Base-by-base conservation (phyloP, 129 eudicot genomes). In the Saussurea involucrata region DNA sequence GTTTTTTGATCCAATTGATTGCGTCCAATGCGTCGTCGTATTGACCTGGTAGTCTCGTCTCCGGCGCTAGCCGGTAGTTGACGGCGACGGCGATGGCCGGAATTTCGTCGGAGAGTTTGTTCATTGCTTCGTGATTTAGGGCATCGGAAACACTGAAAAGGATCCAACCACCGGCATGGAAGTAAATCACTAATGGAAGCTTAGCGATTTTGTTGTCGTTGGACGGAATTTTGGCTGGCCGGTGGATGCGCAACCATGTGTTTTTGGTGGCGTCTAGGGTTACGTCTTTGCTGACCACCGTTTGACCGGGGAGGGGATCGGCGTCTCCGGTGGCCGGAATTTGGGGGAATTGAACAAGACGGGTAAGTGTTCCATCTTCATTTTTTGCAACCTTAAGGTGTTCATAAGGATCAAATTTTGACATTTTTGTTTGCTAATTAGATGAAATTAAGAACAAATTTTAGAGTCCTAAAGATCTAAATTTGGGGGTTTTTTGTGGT, bases 361-460 rank as follows among this genome's bases (percentile, higher is more conserved):
- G 98, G 15, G 87, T 86, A 22, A 94, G 86, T 3, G 92, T 24
- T 10, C 98, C 98, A 42, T 94, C 90, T 9, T 80, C 66, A 22
- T 94, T 91, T 5, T 78, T 85, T 25, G 66, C 11, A 6, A 93
- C 33, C 12, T 87, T 82, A 55, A 90, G 87, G 86, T 93, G 98
- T 55, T 90, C 95, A 72, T 90, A 93, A 21, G 98, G 88, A 69
- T 93, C 96, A 40, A 93, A 88, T 61, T 89, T 87, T 8, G 98
- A 86, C 92, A 87, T 86, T 67, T 32, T 75, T 49, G 0, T 20
- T 31, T 18, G 12, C 4, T 69, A 17, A 58, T 71, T 9, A 18
- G 63, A 31, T 69, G 49, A 37, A 27, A 24, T 37, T 6, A 33
- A 22, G 24, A 76, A 53, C 21, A 44, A 53, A 24, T 64, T 33